Conservation (phyloP, 1,139 yeast species). For the Hansenula sp. region DNA sequence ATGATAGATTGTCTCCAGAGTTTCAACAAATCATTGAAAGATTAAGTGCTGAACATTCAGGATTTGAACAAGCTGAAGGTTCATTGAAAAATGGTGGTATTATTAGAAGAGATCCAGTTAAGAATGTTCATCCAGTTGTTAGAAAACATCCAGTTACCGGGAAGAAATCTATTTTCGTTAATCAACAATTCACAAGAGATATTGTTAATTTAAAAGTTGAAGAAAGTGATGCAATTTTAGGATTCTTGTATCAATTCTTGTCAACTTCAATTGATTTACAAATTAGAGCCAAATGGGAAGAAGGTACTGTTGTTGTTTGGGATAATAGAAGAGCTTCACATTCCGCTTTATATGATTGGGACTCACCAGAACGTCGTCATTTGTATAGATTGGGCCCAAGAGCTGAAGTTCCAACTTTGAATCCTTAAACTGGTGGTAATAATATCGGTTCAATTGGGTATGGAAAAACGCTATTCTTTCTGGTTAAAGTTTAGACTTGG, state of each 20-base stretch:
- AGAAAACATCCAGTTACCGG: slow-evolving; percentile 66
- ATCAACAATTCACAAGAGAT: slow-evolving; percentile 55
- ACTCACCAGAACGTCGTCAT: slow-evolving; percentile 48
- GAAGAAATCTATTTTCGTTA: slow-evolving; percentile 52
- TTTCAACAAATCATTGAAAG: slow-evolving; percentile 50
- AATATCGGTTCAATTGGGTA: too few relatives aligned
- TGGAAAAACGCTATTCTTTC: too few relatives aligned
- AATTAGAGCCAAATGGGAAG: slow-evolving; percentile 52
- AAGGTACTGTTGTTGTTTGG: slow-evolving; percentile 61
- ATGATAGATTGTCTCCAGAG: slow-evolving; percentile 58
- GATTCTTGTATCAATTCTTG: slow-evolving; percentile 47
- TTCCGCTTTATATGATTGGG: slow-evolving; percentile 60
- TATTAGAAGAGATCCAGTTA: slow-evolving; percentile 56
- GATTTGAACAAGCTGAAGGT: slow-evolving; percentile 57
- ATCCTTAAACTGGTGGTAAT: too few relatives aligned
- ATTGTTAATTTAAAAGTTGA: slow-evolving; percentile 63
- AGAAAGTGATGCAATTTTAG: slow-evolving; percentile 52
- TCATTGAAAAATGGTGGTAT: slow-evolving; percentile 50
- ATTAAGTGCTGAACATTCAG: slow-evolving; percentile 58
- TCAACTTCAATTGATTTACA: slow-evolving; percentile 46
- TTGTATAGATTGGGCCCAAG: slow-evolving; percentile 62
- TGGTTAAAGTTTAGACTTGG: too few relatives aligned
- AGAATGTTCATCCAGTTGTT: slow-evolving; percentile 58
- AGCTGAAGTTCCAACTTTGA: slow-evolving; percentile 28
- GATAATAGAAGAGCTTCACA: slow-evolving; percentile 63